Evolutionary conservation across 345 rosid genomes (phyloP), one percentile per base, ranked within the genome.

Genomic region (Melaleuca quinquenervia): DNA sequence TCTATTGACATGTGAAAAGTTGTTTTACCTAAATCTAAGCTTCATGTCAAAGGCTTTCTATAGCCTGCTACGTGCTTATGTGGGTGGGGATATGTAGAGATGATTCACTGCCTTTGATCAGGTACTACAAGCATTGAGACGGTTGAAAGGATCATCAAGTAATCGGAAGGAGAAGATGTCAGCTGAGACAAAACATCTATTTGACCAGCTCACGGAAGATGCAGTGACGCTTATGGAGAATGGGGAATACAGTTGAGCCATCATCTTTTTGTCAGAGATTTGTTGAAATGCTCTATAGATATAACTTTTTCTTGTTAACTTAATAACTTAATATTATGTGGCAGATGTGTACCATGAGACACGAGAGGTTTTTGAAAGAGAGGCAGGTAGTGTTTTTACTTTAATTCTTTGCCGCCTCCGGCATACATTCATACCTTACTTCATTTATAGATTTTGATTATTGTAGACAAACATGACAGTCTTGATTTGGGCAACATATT

Each of bases 161-260:
- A 93, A 92, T 87, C 94, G 91, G 89, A 98, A 94, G 89, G 96
- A 92, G 89, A 98, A 94, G 88, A 98, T 96, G 99, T 89, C 95
- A 8, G 84, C 94, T 74, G 97, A 94, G 90, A 94, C 93, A 9
- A 94, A 98, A 88, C 91, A 8, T 78, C 87, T 94, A n/a, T 98
- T 98, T 92, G 99, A 98, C 90, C 96, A 94, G 93, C 94, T 98
- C 88, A 98, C 99, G 76, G 99, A 98, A 89, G 98, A 96, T 93
- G 96, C 99, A 44, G 91, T 91, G 92, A 94, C 87, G 88, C 91
- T 98, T 86, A 90, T 96, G 92, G 95, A 92, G 87, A 90, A 94
- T 85, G 99, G 99, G 74, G 99, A 98, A 85, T 94, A 91, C 90
- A 89, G 99, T 97, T 92, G 92, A 95, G 97, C 92, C 82, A 78